Base-by-base conservation (phyloP, 257 asterid species). In the Nicotiana sylvestris region DNA sequence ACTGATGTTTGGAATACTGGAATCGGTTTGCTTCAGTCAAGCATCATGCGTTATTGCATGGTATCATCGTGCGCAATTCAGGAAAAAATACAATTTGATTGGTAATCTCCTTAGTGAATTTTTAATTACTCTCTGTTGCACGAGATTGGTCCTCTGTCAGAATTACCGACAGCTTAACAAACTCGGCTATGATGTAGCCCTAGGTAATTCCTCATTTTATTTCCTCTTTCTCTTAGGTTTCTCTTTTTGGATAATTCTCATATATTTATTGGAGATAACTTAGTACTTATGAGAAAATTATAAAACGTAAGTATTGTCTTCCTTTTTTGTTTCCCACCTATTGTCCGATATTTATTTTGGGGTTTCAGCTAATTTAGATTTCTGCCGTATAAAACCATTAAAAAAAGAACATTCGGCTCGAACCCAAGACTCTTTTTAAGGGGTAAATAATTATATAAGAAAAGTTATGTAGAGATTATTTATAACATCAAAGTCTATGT, bases 141-240 rank as follows among this genome's bases (percentile, higher is more conserved):
- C 51, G 65, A 79, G 66, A 43, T 46, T 58, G 67, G 81, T 82
- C 37, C 86, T 84, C 5, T 84, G 86, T 43, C 86, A 84, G 39
- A 82, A 84, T 12, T 84, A 84, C 11, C 83, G 86, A 27, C 86
- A 84, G 57, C 86, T 84, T 60, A 58, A 61, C 49, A 82, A 30
- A 17, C 27, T 84, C n/a, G 86, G 86, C 8, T 17, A 68, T 15
- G 83, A 78, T 33, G 86, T 79, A 12, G 80, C 83, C 25, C 65
- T 84, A 17, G 86, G 86, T 84, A 78, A 78, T 74, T 49, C 21
- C 4, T 5, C 49, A 11, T 29, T 67, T 67, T 5, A 5, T 32
- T 68, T 15, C 53, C 6, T 8, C 2, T 68, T 68, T 68, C 10
- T 32, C 49, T 8, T 43, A 43, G 0, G 46, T 33, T 68, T 39